These are phyloP conservation scores for Metschnikowia arizonensis DNA, from an alignment of 805 yeast species.

Conservation along the genomic window DNA sequence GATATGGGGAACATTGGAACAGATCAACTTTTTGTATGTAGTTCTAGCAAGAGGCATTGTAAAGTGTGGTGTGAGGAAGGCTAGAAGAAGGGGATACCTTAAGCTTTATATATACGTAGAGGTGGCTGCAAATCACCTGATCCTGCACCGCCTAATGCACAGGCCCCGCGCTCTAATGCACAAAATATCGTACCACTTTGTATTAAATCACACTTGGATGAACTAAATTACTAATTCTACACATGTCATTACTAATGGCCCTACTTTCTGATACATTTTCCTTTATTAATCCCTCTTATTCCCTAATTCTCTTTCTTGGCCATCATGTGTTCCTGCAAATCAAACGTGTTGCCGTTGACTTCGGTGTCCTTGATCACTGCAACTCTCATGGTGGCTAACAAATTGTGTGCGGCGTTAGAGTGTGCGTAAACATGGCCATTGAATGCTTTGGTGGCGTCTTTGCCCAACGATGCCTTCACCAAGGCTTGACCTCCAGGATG, in stretches of 20 bases:
- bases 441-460: conserved; percentile 80
- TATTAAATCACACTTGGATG: neutral
- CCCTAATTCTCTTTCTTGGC: conserved; percentile 29
- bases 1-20: conserved; percentile 29
- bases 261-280: too few species aligned
- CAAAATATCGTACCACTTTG: too few species aligned
- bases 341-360: conserved; percentile 52
- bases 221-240: too few species aligned
- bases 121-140: conserved; percentile 7
- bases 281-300: neutral
- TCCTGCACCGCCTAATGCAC: too few species aligned
- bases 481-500: conserved; percentile 86
- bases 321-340: conserved; percentile 45
- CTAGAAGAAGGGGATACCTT: too few species aligned
- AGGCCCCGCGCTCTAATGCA: too few species aligned
- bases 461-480: conserved; percentile 66
- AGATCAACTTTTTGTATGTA: conserved; percentile 22
- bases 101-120: neutral
- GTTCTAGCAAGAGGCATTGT: conserved; percentile 21
- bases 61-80: neutral
- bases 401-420: conserved; percentile 81
- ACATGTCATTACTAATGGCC: too few species aligned
- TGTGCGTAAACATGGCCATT: conserved; percentile 85
- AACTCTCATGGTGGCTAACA: conserved; percentile 77
- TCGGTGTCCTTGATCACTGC: conserved; percentile 70